Conservation (phyloP, 108 stramenopile genomes). For the Cyclotella cryptica region DNA sequence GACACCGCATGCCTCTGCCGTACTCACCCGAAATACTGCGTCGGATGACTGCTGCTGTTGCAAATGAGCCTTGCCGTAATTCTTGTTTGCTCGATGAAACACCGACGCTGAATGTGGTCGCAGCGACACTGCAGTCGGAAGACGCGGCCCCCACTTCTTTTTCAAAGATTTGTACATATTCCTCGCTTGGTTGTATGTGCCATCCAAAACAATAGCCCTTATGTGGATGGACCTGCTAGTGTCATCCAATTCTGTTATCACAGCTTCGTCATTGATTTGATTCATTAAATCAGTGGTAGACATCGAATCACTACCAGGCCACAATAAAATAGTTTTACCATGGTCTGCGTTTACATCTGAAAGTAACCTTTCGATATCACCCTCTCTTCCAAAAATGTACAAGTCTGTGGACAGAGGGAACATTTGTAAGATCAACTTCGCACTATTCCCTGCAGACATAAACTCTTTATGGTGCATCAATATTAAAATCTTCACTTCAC, state of each 20-base stretch:
- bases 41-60: constrained; percentile 14
- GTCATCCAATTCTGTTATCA: not conserved
- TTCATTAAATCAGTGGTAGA: constrained; percentile 19
- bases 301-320: constrained; percentile 42
- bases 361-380: constrained; percentile 32
- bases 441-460: constrained; percentile 44
- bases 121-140: constrained; percentile 10
- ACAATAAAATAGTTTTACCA: constrained; percentile 28
- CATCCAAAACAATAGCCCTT: constrained; percentile 44
- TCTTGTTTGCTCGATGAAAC: constrained; percentile 53
- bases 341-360: constrained; percentile 24
- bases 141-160: constrained; percentile 14
- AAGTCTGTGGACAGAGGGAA: constrained; percentile 15
- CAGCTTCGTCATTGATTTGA: not conserved
- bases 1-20: constrained; percentile 52
- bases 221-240: not conserved
- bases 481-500: constrained; percentile 26
- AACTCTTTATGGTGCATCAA: constrained; percentile 51
- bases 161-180: constrained; percentile 42
- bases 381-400: constrained; percentile 40
- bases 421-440: constrained; percentile 31
- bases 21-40: constrained; percentile 38
- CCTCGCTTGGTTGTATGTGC: constrained; percentile 46
- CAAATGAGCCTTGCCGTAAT: constrained; percentile 42
- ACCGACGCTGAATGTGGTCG: not conserved